Percentiles rank a stretch among this genome's conserved stretches.
Evolutionary conservation across 495 filamentous ascomycete species (phyloP).

Genomic region (Trypethelium eluteriae): DNA sequence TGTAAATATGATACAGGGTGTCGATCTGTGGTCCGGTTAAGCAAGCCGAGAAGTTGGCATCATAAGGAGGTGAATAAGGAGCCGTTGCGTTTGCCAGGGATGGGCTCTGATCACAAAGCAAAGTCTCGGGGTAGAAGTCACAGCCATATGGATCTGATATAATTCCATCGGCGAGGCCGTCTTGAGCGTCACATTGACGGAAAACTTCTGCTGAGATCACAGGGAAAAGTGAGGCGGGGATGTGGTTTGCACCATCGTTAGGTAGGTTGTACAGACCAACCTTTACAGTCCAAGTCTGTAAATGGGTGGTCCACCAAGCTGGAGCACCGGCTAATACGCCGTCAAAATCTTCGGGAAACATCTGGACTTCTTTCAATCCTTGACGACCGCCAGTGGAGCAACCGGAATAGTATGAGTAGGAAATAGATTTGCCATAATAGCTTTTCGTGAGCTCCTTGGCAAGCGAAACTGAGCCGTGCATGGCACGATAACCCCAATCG

Average conservation of each 20-base stretch:
- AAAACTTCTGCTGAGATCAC: conserved; percentile 51
- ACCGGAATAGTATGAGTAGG: conserved; percentile 49
- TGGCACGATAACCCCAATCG: conserved; percentile 44
- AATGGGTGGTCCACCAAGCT: conserved; percentile 45
- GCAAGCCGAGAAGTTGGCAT: conserved; percentile 35
- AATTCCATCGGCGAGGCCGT: conserved; percentile 58
- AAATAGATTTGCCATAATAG: conserved; percentile 40
- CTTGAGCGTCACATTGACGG: conserved; percentile 57
- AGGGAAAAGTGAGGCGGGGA: conserved; percentile 45
- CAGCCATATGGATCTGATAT: conserved; percentile 56
- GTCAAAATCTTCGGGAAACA: conserved; percentile 54
- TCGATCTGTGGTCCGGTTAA: conserved; percentile 50
- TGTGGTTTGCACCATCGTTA: conserved; percentile 42
- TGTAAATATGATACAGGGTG: conserved; percentile 49
- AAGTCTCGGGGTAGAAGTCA: conserved; percentile 43
- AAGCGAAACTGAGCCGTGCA: conserved; percentile 43
- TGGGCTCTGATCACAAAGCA: conserved; percentile 42
- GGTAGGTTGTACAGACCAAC: conserved; percentile 30
- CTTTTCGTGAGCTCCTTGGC: conserved; percentile 32
- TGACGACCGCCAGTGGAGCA: conserved; percentile 56
- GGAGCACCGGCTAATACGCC: conserved; percentile 57
- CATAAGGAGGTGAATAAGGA: not conserved
- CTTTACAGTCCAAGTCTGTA: conserved; percentile 44
- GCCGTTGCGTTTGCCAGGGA: conserved; percentile 26
- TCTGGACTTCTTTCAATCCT: conserved; percentile 47